phyloP scores from a whole-genome alignment of 2,329 filamentous ascomycete species.

The Parastagonospora nodorum region DNA sequence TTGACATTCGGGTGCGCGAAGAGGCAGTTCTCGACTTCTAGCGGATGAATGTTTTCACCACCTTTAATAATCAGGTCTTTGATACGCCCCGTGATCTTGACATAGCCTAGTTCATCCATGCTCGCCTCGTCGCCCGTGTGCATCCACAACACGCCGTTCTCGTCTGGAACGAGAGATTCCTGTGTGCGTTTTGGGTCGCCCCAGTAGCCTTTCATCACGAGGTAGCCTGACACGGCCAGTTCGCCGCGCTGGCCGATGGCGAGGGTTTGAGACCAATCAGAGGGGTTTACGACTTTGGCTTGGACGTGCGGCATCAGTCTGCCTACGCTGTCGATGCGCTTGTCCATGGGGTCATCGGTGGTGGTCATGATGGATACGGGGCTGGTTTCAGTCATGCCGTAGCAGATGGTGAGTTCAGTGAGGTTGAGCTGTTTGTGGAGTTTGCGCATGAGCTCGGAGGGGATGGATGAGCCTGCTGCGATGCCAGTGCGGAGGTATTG shows the following conservation, averaged over 20 bases:
- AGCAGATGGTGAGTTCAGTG: constrained; percentile 86
- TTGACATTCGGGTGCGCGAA: constrained; percentile 71
- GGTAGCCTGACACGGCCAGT: constrained; percentile 80
- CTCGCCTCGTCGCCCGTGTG: constrained; percentile 86
- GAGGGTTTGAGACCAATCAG: constrained; percentile 64
- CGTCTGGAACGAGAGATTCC: constrained; percentile 67
- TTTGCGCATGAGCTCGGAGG: constrained; percentile 77
- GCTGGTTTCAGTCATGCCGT: constrained; percentile 92
- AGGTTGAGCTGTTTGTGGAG: constrained; percentile 77
- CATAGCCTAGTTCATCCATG: constrained; percentile 83
- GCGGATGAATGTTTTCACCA: constrained; percentile 93
- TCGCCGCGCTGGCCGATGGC: constrained; percentile 74
- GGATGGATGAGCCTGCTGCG: constrained; percentile 84
- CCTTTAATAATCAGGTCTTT: constrained; percentile 96
- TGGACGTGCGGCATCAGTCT: constrained; percentile 80
- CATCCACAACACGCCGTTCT: constrained; percentile 76
- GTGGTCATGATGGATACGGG: constrained; percentile 79
- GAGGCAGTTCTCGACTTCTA: constrained; percentile 89
- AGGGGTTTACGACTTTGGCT: constrained; percentile 76
- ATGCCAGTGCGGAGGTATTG: constrained; percentile 82
- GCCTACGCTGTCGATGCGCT: constrained; percentile 78
- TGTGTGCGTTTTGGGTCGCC: constrained; percentile 70
- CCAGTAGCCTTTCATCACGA: constrained; percentile 92
- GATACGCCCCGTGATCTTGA: constrained; percentile 86
- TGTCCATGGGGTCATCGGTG: constrained; percentile 73